Evolutionary conservation across 345 rosid species (phyloP).

Genomic region (Populus simonii): DNA sequence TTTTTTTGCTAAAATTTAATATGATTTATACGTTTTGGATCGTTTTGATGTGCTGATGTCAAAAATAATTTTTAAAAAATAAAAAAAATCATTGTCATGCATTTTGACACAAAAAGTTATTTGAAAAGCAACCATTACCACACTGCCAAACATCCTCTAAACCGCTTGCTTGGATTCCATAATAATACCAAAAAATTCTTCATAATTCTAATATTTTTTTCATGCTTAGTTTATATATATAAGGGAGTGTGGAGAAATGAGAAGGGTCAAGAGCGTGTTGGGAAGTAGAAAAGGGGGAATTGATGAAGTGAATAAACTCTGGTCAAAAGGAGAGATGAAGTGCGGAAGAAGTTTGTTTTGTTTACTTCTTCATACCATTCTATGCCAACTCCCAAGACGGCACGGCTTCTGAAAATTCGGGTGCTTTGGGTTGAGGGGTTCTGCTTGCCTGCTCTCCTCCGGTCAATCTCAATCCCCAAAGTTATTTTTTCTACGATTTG

Average conservation of each 20-base stretch:
- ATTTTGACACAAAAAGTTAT: too few species aligned
- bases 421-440: constrained; percentile 25
- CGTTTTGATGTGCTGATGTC: too few species aligned
- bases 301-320: neutral
- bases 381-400: constrained; percentile 52
- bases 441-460: constrained; percentile 24
- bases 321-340: constrained; percentile 34
- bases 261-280: neutral
- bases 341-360: constrained; percentile 37
- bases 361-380: constrained; percentile 10
- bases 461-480: constrained; percentile 34
- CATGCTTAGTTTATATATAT: too few species aligned
- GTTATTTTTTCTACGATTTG: neutral
- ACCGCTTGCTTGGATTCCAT: accelerated
- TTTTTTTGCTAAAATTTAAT: too few species aligned
- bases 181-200: too few species aligned
- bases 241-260: neutral
- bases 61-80: too few species aligned
- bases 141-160: too few species aligned
- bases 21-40: too few species aligned
- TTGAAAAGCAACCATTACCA: too few species aligned
- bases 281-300: constrained; percentile 2
- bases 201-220: too few species aligned
- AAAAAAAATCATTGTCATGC: too few species aligned
- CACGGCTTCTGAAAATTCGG: constrained; percentile 58